Conservation (phyloP, 78 protist species). For the Diacronema lutheri region DNA sequence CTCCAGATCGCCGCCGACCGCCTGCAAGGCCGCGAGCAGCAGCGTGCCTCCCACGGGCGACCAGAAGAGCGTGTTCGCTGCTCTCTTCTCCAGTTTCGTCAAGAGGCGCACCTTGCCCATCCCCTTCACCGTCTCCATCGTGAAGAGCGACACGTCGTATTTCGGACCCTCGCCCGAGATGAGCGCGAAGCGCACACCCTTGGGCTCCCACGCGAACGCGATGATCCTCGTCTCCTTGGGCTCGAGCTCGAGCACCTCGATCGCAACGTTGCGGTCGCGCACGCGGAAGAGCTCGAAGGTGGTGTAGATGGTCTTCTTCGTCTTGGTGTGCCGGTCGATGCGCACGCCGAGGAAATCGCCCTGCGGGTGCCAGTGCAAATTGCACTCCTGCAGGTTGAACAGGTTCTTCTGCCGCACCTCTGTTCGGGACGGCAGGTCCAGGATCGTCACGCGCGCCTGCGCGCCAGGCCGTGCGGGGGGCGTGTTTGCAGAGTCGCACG, state of each 20-base stretch:
- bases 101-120: neutral
- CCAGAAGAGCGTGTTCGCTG: conserved; percentile 42
- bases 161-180: conserved; percentile 20
- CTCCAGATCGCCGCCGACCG: conserved; percentile 43
- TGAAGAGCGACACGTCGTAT: conserved; percentile 15
- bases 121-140: neutral
- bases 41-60: conserved; percentile 18
- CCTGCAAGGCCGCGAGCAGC: conserved; percentile 24
- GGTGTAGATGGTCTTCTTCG: conserved; percentile 36
- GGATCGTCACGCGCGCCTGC: conserved; percentile 1
- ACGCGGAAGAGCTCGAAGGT: conserved; percentile 81
- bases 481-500: no score
- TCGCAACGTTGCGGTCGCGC: conserved; percentile 70
- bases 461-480: no score
- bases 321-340: conserved; percentile 60
- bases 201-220: conserved; percentile 61
- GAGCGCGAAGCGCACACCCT: conserved; percentile 39
- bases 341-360: conserved; percentile 79
- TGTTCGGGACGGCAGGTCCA: conserved; percentile 58
- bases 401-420: conserved; percentile 61
- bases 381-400: conserved; percentile 41
- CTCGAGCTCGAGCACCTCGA: conserved; percentile 33
- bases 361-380: conserved; percentile 70
- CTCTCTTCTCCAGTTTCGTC: conserved; percentile 40
- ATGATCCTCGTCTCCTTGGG: conserved; percentile 19